Percentiles rank a stretch among this genome's conserved stretches.
phyloP scores from a whole-genome alignment of 257 asterid species.

The Solanum boliviense region DNA sequence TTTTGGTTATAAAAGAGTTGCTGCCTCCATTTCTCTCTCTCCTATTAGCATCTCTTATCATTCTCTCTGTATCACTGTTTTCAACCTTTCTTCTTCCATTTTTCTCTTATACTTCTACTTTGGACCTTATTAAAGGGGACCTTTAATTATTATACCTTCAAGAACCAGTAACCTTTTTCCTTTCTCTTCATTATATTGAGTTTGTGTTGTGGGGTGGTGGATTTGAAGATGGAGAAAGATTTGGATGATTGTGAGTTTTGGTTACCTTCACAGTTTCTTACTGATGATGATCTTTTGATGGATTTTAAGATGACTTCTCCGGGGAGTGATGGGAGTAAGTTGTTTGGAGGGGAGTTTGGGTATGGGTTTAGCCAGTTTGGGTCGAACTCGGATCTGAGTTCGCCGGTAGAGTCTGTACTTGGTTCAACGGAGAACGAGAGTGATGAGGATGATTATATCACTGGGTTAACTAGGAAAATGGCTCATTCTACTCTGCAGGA shows the following conservation, averaged over 20 bases:
- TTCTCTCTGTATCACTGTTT: not conserved
- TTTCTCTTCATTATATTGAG: not conserved
- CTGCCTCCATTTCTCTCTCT: not conserved
- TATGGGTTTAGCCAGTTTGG: slow-evolving; percentile 9
- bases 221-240: slow-evolving; percentile 15
- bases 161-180: not conserved
- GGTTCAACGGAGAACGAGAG: slow-evolving; percentile 58
- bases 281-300: slow-evolving; percentile 13
- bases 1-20: not conserved
- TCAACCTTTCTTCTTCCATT: not conserved
- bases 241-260: slow-evolving; percentile 24
- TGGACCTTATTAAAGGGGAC: not conserved
- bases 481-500: slow-evolving; percentile 25
- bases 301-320: not conserved
- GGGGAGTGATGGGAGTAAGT: not conserved
- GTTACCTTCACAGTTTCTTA: slow-evolving; percentile 35
- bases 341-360: not conserved
- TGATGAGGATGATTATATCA: slow-evolving; percentile 58
- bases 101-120: not conserved
- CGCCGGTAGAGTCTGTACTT: slow-evolving; percentile 49
- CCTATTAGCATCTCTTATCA: not conserved
- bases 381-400: slow-evolving; percentile 45
- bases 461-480: slow-evolving; percentile 33
- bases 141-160: not conserved
- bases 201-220: not conserved